Evolutionary conservation across 495 filamentous ascomycete species (phyloP).

Genomic region (Tuber calosporum): DNA sequence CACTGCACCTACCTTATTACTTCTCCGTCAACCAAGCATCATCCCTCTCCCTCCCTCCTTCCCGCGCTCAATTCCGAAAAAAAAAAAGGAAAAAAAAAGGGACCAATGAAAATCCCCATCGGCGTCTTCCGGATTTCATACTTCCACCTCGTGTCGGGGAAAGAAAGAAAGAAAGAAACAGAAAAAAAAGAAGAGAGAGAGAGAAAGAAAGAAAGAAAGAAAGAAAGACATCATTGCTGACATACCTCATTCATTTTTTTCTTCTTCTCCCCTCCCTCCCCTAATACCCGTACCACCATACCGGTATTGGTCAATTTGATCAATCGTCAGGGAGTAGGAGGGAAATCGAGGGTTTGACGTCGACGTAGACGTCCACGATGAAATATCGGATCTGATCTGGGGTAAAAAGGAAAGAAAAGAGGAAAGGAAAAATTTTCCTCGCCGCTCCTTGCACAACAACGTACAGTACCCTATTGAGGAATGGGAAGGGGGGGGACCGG

Average conservation of each 20-base stretch:
- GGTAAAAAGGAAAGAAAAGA: neutral
- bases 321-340: neutral
- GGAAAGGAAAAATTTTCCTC: neutral
- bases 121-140: neutral
- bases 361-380: neutral
- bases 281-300: neutral
- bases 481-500: neutral
- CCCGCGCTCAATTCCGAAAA: neutral
- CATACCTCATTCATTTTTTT: neutral
- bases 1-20: too few relatives aligned
- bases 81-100: neutral
- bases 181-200: neutral
- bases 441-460: neutral
- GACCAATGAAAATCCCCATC: neutral
- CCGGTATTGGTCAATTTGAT: neutral
- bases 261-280: neutral
- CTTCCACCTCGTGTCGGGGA: neutral
- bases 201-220: neutral
- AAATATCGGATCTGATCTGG: neutral
- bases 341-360: too few relatives aligned
- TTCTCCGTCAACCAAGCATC: neutral
- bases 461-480: too few relatives aligned
- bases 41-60: too few relatives aligned
- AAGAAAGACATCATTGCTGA: neutral
- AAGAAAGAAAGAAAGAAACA: neutral